Base-by-base conservation (phyloP, 2,329 filamentous ascomycete species). In the Hortaea sp. region DNA sequence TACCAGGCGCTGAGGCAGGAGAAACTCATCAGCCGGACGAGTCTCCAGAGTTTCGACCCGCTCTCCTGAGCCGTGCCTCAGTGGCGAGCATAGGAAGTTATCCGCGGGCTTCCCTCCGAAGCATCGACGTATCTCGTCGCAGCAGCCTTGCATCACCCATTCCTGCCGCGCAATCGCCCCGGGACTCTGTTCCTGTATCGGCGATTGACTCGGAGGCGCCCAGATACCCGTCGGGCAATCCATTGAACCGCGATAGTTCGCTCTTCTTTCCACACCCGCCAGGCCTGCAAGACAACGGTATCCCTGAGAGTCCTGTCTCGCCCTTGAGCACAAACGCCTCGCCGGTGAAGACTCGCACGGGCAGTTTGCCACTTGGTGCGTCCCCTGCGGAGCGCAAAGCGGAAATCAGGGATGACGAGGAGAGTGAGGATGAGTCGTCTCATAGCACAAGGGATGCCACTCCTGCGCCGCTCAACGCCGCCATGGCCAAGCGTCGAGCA, bases 381-480 rank as follows among this genome's bases (percentile, higher is more conserved):
- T 39, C 20, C n/a, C 9, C 32, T 12, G 20, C 20, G 20, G 20
- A 20, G 20, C 20, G 20, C 4, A 20, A 20, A 20, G 20, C 2
- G 20, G 20, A 20, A 20, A 20, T 2, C 20, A 20, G 20, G 4
- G 32, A 35, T 35, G 9, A 35, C n/a, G 32, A 35, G 9, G 43
- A 41, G 20, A 39, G 39, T 20, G 32, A 44, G 34, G 49, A 35
- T 3, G 45, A 50, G 29, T 48, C 53, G 38, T 20, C 7, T 42
- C 28, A 43, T 27, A 10, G 29, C 32, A 2, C 31, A 20, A n/a
- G 34, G 29, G 34, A 43, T 13, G 45, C 11, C 6, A 28, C 34
- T 11, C 41, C 52, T 29, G 66, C 67, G 9, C 66, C 68, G n/a
- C 58, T 71, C 7, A 71, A 71, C 48, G 64, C 64, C 6, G 61